Conservation (phyloP, 768 basidiomycete genomes). For the Phallus indusiatus region DNA sequence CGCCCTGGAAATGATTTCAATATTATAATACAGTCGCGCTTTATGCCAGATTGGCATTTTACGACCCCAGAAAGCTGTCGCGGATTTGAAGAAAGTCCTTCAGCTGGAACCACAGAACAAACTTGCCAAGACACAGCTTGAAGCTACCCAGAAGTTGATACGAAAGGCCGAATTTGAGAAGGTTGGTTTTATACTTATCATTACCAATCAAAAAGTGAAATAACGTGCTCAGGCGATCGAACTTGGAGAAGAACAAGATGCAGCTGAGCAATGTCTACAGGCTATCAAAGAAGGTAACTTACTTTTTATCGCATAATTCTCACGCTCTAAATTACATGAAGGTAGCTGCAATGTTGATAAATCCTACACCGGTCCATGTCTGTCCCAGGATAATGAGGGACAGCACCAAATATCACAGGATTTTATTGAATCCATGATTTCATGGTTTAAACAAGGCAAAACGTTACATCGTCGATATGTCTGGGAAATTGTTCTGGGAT, state of each 20-base stretch:
- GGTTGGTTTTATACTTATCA: constrained; percentile 28
- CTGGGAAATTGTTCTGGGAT: constrained; percentile 93
- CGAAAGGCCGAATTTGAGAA: constrained; percentile 89
- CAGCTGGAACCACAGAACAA: constrained; percentile 81
- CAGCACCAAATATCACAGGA: constrained; percentile 57
- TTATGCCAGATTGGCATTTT: constrained; percentile 85
- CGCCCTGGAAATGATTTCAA: not conserved
- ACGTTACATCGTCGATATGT: constrained; percentile 80
- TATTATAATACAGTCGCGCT: constrained; percentile 54
- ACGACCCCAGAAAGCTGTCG: constrained; percentile 76
- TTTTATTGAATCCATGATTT: constrained; percentile 80
- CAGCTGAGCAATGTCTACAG: constrained; percentile 64
- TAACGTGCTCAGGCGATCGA: constrained; percentile 65
- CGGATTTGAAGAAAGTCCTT: constrained; percentile 81
- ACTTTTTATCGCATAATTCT: not conserved
- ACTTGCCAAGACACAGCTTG: constrained; percentile 67
- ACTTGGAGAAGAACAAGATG: constrained; percentile 77
- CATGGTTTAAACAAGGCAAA: constrained; percentile 93
- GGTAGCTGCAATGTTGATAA: constrained; percentile 76
- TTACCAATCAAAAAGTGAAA: not conserved
- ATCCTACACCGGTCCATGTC: constrained; percentile 64
- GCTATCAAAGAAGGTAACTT: constrained; percentile 68
- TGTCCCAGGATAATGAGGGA: constrained; percentile 48
- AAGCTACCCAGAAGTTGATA: constrained; percentile 84
- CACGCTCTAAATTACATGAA: constrained; percentile 16